phyloP scores from a whole-genome alignment of 129 eudicot species.

The Mikania micrantha region DNA sequence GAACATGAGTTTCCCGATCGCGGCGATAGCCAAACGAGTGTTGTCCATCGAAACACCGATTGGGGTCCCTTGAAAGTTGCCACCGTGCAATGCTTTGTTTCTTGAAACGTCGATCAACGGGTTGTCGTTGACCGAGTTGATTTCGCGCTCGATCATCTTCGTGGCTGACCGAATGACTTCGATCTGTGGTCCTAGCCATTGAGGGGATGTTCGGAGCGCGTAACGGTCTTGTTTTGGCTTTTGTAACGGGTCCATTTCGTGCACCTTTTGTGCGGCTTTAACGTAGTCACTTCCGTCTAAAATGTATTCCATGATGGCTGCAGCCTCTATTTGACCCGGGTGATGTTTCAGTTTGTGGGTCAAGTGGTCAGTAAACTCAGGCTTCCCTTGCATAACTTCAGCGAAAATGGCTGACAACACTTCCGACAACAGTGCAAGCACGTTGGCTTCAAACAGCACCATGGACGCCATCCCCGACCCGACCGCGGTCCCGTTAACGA shows the following conservation, averaged over 20 bases:
- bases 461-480: slow-evolving; percentile 72
- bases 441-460: slow-evolving; percentile 60
- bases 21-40: slow-evolving; percentile 54
- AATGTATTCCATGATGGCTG: slow-evolving; percentile 76
- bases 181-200: slow-evolving; percentile 78
- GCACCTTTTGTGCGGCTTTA: slow-evolving; percentile 45
- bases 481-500: slow-evolving; percentile 74
- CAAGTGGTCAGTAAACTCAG: slow-evolving; percentile 73
- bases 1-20: slow-evolving; percentile 67
- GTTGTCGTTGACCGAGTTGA: slow-evolving; percentile 77
- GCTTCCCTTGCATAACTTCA: slow-evolving; percentile 78
- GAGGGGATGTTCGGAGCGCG: slow-evolving; percentile 74
- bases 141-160: slow-evolving; percentile 66
- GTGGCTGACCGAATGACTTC: slow-evolving; percentile 69
- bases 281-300: slow-evolving; percentile 65
- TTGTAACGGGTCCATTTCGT: slow-evolving; percentile 58
- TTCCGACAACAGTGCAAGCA: slow-evolving; percentile 48
- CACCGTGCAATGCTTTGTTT: slow-evolving; percentile 75
- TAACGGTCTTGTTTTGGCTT: slow-evolving; percentile 71
- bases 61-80: slow-evolving; percentile 79
- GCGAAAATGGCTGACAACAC: slow-evolving; percentile 58
- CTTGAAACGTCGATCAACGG: slow-evolving; percentile 71
- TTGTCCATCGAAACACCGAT: slow-evolving; percentile 84
- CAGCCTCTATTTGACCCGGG: slow-evolving; percentile 84
- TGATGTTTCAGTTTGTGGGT: slow-evolving; percentile 75